Conservation (phyloP, 306 rosid genomes). For the Lathyrus oleraceus region DNA sequence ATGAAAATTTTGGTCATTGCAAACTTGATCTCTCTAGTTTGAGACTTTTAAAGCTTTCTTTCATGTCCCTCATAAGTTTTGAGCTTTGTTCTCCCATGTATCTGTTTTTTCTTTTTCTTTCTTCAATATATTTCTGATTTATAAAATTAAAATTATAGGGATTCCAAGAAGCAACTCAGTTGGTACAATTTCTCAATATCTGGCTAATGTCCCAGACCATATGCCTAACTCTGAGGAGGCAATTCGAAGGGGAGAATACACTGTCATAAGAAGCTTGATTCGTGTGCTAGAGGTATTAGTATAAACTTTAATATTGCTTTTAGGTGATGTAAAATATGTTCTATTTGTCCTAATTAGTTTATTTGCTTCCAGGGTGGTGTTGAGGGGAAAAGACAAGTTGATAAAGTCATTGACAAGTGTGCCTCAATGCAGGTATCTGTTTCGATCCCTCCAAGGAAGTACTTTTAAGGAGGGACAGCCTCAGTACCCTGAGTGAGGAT, state of each 20-base stretch:
- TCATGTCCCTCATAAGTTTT: background rate
- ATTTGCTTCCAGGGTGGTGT: slow-evolving; percentile 75
- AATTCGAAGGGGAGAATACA: slow-evolving; percentile 88
- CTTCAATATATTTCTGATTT: slow-evolving; percentile 2
- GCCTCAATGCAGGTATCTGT: slow-evolving; percentile 86
- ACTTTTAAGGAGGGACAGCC: slow-evolving; percentile 8
- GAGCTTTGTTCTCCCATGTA: slow-evolving; percentile 8
- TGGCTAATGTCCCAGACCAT: slow-evolving; percentile 56
- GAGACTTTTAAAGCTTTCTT: background rate
- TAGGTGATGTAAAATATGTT: slow-evolving; percentile 12
- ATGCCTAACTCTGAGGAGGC: slow-evolving; percentile 82
- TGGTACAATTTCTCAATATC: slow-evolving; percentile 65
- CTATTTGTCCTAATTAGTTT: slow-evolving; percentile 25
- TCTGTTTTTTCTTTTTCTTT: slow-evolving; percentile 29
- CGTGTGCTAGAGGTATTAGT: slow-evolving; percentile 82
- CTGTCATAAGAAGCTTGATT: slow-evolving; percentile 86
- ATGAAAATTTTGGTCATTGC: background rate
- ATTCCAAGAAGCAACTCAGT: slow-evolving; percentile 74
- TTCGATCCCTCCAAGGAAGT: background rate
- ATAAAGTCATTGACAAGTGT: slow-evolving; percentile 88
- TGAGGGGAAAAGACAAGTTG: slow-evolving; percentile 96
- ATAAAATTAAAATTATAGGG: slow-evolving; percentile 44
- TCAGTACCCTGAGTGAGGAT: slow-evolving; percentile 6
- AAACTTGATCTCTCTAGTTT: background rate
- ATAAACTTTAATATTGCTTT: slow-evolving; percentile 27